phyloP scores from a whole-genome alignment of 2,329 filamentous ascomycete species.

The Teratosphaeria destructans region DNA sequence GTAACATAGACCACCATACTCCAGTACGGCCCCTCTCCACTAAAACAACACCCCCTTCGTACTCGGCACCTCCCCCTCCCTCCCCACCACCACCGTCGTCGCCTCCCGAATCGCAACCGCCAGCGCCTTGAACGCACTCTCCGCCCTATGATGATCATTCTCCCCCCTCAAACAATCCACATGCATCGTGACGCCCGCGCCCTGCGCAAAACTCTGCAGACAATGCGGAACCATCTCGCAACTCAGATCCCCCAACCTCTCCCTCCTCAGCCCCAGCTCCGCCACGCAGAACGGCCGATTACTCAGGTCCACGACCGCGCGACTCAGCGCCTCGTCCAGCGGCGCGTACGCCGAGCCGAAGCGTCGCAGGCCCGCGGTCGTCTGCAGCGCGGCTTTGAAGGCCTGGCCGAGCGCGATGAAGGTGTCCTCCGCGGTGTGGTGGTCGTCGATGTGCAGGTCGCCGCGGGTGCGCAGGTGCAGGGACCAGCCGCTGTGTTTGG shows the following conservation, averaged over 20 bases:
- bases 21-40: background rate
- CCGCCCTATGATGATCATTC: constrained; percentile 93
- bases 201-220: constrained; percentile 85
- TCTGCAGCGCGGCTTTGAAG: constrained; percentile 70
- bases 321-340: constrained; percentile 87
- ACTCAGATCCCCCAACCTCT: constrained; percentile 88
- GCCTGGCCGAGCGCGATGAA: constrained; percentile 81
- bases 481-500: constrained; percentile 94
- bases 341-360: constrained; percentile 90
- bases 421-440: constrained; percentile 94
- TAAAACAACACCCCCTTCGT: constrained; percentile 78
- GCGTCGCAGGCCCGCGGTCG: constrained; percentile 69
- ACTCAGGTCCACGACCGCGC: constrained; percentile 88
- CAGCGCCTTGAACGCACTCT: constrained; percentile 94
- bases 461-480: constrained; percentile 72
- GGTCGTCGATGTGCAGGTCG: constrained; percentile 93
- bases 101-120: constrained; percentile 76
- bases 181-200: constrained; percentile 83
- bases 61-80: constrained; percentile 87
- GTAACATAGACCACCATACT: background rate
- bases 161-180: constrained; percentile 82
- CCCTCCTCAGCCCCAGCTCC: constrained; percentile 72
- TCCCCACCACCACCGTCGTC: constrained; percentile 61
- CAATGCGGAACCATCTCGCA: constrained; percentile 97
- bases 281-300: constrained; percentile 82